Base-by-base conservation (phyloP, 2,329 filamentous ascomycete genomes). In the Sporothrix inflata region DNA sequence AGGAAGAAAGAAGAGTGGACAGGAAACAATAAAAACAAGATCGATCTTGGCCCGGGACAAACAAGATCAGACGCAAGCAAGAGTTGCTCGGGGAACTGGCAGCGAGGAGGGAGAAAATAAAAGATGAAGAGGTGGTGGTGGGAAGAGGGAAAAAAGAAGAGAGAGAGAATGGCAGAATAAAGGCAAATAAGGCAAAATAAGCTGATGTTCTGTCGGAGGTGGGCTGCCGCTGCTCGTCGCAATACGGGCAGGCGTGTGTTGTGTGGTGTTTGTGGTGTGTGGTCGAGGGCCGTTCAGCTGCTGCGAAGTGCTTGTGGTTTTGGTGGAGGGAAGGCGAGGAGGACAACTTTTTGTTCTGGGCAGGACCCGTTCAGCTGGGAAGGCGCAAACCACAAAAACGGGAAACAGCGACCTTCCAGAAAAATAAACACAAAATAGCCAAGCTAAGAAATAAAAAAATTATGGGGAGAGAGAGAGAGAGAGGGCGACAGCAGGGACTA, bases 301-400 rank as follows among this genome's bases (percentile, higher is more conserved):
- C 51, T 42, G 42, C 45, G 61, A 7, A 30, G 49, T 53, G n/a
- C 8, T 53, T 53, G 40, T 45, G 12, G 40, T 45, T 55, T 55
- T 30, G 51, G 67, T 67, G 49, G 34, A 42, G 12, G 60, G n/a
- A n/a, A 40, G 66, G 27, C 3, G 21, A 61, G 16, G 49, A 21
- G 19, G 66, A n/a, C 49, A 53, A 12, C 5, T 1, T 2, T 2
- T 38, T 45, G 67, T 60, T 47, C 12, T 69, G 51, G 38, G 57
- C 19, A 42, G 30, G 60, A 63, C 21, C 34, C 27, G 40, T 71
- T 74, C 71, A 71, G 71, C 71, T 72, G 71, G 65, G 45, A 69
- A 71, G 30, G 53, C 30, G 27, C 34, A 61, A 66, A 53, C 40
- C 24, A 51, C 67, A 53, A 45, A 67, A 38, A 21, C 21, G 19